phyloP scores from a whole-genome alignment of 352 stramenopile genomes.

The Saprolegnia diclina region DNA sequence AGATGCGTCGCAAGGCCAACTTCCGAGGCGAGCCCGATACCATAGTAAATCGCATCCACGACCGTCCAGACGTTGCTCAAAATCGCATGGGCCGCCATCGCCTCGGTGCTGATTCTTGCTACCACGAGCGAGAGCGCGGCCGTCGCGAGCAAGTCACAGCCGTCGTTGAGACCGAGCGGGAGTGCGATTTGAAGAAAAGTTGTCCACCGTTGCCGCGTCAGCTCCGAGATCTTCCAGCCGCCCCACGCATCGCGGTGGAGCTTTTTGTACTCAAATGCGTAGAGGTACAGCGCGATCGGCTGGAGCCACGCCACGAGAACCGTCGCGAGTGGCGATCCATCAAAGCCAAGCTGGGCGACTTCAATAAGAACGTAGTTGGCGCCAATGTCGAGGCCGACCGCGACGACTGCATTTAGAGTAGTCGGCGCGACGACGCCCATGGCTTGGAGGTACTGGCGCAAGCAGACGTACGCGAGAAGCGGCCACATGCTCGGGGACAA shows the following conservation, averaged over 20 bases:
- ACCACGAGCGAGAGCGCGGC: constrained; percentile 61
- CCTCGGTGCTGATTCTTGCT: constrained; percentile 35
- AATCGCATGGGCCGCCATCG: constrained; percentile 33
- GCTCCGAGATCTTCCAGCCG: constrained; percentile 20
- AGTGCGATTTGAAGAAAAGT: constrained; percentile 27
- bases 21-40: constrained; percentile 41
- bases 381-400: constrained; percentile 28
- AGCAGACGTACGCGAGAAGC: constrained; percentile 31
- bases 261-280: constrained; percentile 49
- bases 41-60: constrained; percentile 30
- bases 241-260: constrained; percentile 30
- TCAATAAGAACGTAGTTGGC: constrained; percentile 70
- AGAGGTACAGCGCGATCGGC: constrained; percentile 64
- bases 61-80: constrained; percentile 29
- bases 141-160: constrained; percentile 58
- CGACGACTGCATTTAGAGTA: constrained; percentile 31
- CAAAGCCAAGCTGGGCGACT: too few species aligned
- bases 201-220: constrained; percentile 27
- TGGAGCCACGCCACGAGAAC: too few species aligned
- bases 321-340: too few species aligned
- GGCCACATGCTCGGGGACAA: constrained; percentile 36
- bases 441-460: constrained; percentile 70
- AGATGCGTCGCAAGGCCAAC: constrained; percentile 71
- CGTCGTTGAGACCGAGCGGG: constrained; percentile 30
- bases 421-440: constrained; percentile 42